Evolutionary conservation across 352 stramenopile species (phyloP).

Genomic region (Pythium sp.): DNA sequence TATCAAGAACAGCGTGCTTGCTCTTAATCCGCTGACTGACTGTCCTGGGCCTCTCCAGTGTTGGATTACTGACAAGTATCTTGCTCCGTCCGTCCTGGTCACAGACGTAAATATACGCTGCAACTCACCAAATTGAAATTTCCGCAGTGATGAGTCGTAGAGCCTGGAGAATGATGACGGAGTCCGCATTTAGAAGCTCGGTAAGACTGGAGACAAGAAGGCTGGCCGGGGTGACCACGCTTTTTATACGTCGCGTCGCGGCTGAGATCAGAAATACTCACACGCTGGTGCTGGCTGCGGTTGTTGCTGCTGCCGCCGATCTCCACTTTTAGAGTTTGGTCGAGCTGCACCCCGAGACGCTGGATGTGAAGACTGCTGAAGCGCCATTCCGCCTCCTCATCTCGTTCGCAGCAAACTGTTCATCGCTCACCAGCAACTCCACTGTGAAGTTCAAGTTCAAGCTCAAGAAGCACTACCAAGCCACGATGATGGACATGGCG

Average conservation of each 20-base stretch:
- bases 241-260: not conserved
- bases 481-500: constrained; percentile 19
- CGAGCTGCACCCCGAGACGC: not conserved
- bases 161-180: not conserved
- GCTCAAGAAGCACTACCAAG: not conserved
- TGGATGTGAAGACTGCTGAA: constrained; percentile 4
- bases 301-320: not conserved
- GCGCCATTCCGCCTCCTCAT: not conserved
- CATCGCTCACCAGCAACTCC: not conserved
- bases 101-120: not conserved
- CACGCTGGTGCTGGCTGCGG: not conserved
- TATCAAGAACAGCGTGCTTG: not conserved
- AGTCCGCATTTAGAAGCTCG: not conserved
- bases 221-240: not conserved
- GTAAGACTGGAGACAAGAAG: not conserved
- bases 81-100: not conserved
- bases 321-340: constrained; percentile 6
- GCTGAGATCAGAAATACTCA: constrained; percentile 1
- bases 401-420: not conserved
- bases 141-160: not conserved
- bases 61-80: not conserved
- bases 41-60: not conserved
- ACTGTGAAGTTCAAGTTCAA: not conserved
- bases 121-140: not conserved
- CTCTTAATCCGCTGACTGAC: not conserved